Base-by-base conservation (phyloP, 192 early-diverging fungal genomes). In the Dissophora ornata region DNA sequence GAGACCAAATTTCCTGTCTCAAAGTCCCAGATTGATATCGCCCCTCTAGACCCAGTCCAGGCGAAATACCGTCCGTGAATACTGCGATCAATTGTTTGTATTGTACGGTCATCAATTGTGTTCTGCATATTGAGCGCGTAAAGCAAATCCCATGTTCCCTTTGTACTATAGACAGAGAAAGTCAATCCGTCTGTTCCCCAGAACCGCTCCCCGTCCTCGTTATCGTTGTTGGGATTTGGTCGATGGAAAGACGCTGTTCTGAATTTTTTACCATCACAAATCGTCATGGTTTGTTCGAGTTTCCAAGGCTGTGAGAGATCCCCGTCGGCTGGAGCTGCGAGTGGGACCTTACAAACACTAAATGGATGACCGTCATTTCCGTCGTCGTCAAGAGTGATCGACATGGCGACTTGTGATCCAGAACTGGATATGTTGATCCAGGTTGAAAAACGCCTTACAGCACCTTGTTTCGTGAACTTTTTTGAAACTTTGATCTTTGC, bases 61-160 rank as follows among this genome's bases (percentile, higher is more conserved):
- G 46, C 64, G 13, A 67, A 49, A 26, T 49, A 57, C 0, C 54
- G 42, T 24, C 64, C 64, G 12, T 47, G 53, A 25, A 55, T 47
- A 36, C 64, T 57, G 21, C 12, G 2, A 36, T 45, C 57, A n/a
- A 45, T 3, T 26, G n/a, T 18, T 30, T 58, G 57, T 16, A 44
- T 45, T 4, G 5, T 2, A 21, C n/a, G n/a, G n/a, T n/a, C n/a
- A n/a, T n/a, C n/a, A n/a, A n/a, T n/a, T n/a, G n/a, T n/a, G n/a
- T n/a, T n/a, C n/a, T n/a, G n/a, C n/a, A n/a, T n/a, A n/a, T n/a
- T n/a, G n/a, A 58, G 40, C 25, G 42, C 13, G 28, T 29, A 58
- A 26, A 67, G 11, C 5, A 0, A 24, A 18, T 1, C 19, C 64
- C 64, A 67, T 11, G 22, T 34, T n/a, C 16, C 25, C 21, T 49